Evolutionary conservation across 495 filamentous ascomycete genomes (phyloP).

Genomic region (Trichoderma gamsii): DNA sequence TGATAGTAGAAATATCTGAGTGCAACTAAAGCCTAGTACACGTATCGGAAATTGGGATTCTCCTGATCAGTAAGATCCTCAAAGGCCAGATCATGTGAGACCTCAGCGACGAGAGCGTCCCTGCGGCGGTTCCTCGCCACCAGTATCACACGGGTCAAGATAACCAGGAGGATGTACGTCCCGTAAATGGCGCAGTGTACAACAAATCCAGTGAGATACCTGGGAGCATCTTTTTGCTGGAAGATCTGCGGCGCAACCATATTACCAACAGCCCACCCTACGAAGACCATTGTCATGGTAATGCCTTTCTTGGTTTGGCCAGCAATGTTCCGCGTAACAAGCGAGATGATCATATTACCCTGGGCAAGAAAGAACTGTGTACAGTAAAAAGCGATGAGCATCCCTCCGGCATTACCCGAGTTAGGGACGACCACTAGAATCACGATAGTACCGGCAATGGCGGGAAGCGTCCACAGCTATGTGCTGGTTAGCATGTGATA

Average conservation of each 20-base stretch:
- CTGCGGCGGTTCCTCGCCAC: background rate
- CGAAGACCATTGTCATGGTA: background rate
- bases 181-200: background rate
- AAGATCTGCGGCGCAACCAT: slow-evolving; percentile 1
- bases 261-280: background rate
- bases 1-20: background rate
- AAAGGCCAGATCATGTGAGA: background rate
- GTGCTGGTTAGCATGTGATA: background rate
- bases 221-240: background rate
- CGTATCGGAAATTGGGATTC: background rate
- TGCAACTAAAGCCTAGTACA: background rate
- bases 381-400: background rate
- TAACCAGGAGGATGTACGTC: background rate
- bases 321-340: slow-evolving; percentile 10
- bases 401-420: background rate
- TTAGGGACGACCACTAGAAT: background rate
- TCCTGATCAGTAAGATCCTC: background rate
- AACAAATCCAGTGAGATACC: background rate
- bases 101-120: background rate
- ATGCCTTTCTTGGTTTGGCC: background rate
- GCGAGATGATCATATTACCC: background rate
- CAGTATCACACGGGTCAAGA: background rate
- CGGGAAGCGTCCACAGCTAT: background rate
- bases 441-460: background rate
- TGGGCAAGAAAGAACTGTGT: background rate